These are phyloP conservation scores for Glycyrrhiza uralensis DNA, from an alignment of 306 rosid species.

Conservation along the genomic window DNA sequence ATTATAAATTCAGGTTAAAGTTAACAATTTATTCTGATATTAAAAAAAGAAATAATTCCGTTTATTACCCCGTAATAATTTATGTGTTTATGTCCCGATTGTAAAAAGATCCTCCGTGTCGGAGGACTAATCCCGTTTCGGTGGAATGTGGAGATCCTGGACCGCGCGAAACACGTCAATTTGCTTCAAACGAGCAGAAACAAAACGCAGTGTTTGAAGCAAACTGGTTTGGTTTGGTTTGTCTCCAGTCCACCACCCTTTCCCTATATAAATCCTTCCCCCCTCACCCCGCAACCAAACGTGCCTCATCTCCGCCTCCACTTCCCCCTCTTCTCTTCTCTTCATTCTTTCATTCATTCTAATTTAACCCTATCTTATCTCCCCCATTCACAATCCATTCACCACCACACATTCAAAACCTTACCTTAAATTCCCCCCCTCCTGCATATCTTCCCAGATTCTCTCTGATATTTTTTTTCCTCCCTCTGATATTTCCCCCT, in stretches of 20 bases:
- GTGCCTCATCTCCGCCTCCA: not conserved
- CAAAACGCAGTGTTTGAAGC: not conserved
- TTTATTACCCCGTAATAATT: too few species aligned
- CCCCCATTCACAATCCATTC: too few species aligned
- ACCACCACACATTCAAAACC: not conserved
- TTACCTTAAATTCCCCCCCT: not conserved
- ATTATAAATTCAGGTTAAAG: too few species aligned
- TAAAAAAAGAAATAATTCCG: too few species aligned
- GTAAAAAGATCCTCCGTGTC: too few species aligned
- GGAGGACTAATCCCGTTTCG: too few species aligned
- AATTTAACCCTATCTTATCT: not conserved
- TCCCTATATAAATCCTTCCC: not conserved
- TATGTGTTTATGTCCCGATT: too few species aligned
- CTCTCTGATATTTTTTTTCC: not conserved
- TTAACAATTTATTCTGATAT: too few species aligned
- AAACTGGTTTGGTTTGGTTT: not conserved
- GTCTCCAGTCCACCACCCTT: not conserved
- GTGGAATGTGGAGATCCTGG: too few species aligned
- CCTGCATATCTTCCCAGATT: not conserved
- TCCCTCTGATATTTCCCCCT: not conserved
- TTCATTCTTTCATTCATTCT: not conserved
- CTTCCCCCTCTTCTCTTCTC: not conserved
- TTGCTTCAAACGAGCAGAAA: not conserved
- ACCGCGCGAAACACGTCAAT: slow-evolving; percentile 37
- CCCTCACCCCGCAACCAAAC: not conserved